phyloP scores from a whole-genome alignment of 164 flowering plant species.

The Dillenia turbinata region DNA sequence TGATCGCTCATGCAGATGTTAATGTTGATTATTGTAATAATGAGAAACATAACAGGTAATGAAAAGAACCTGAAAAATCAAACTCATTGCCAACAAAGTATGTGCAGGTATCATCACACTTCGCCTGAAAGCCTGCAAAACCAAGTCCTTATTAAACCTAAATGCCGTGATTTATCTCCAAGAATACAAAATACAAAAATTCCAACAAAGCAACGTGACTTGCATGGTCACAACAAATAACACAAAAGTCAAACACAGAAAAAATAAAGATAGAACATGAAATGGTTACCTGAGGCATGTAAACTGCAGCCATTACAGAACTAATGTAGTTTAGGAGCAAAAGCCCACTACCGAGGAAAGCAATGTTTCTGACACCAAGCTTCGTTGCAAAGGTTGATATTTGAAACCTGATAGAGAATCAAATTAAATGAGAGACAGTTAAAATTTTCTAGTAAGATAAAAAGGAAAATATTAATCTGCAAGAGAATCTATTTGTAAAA shows the following conservation, averaged over 20 bases:
- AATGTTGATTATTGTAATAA: too few species aligned
- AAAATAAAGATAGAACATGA: background rate
- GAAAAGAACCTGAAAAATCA: conserved; percentile 76
- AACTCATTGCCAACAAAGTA: conserved; percentile 51
- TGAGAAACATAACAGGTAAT: too few species aligned
- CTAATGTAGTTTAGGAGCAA: conserved; percentile 74
- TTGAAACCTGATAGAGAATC: conserved; percentile 56
- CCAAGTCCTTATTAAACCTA: conserved; percentile 1
- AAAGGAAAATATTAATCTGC: background rate
- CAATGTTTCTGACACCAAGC: conserved; percentile 92
- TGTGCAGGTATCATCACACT: conserved; percentile 80
- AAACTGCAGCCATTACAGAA: conserved; percentile 68
- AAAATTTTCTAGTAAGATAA: too few species aligned
- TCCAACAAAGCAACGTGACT: background rate
- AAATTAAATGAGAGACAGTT: conserved; percentile 1
- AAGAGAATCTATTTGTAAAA: background rate
- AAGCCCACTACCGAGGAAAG: conserved; percentile 86
- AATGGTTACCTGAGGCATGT: conserved; percentile 75
- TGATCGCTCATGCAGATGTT: too few species aligned
- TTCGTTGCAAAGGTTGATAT: conserved; percentile 96
- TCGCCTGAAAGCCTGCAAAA: conserved; percentile 76
- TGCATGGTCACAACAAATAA: background rate
- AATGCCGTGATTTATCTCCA: background rate
- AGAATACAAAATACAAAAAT: background rate
- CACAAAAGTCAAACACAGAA: background rate